Base-by-base conservation (phyloP, 2,329 filamentous ascomycete species). In the Cytospora piceae region DNA sequence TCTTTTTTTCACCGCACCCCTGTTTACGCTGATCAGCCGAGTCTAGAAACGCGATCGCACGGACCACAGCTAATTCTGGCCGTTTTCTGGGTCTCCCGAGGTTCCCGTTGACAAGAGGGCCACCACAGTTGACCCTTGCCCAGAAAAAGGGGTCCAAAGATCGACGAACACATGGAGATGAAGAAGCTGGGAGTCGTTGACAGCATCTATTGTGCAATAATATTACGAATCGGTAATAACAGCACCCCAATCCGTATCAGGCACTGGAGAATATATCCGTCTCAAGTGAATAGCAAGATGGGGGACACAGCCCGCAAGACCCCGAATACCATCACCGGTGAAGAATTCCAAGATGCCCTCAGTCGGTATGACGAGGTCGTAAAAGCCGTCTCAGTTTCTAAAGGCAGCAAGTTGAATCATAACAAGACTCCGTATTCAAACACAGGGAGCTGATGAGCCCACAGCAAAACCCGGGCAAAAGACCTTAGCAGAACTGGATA, bases 401-500 rank as follows among this genome's bases (percentile, higher is more conserved):
- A 84, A 73, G 72, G 74, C 58, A 74, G 83, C 84, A 73, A 66
- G 77, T 72, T 49, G 5, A 4, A 22, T 15, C 31, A 24, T 29
- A 17, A 53, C 20, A 34, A 34, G 32, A 7, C 5, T 24, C 39
- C 27, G 14, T 17, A 51, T 6, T 2, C 7, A 20, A 8, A 5
- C 12, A 32, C 37, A 17, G n/a, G 15, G 24, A 46, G 55, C 63
- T 64, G 17, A 66, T 34, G 42, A 46, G 57, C 17, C 61, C 32
- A 24, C 68, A 84, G 81, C 74, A 68, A 86, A 85, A 69, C 67
- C 75, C 3, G 82, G 81, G 37, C 81, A 85, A 67, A 80, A 78
- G 72, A 79, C 82, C 1, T 79, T 91, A 7, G 72, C 78, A 32
- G 80, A 86, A 58, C 81, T 92, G 24, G 89, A 92, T 68, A 69